These are phyloP conservation scores for Boletus rubescentipes DNA, from an alignment of 768 basidiomycete species.

Conservation along the genomic window DNA sequence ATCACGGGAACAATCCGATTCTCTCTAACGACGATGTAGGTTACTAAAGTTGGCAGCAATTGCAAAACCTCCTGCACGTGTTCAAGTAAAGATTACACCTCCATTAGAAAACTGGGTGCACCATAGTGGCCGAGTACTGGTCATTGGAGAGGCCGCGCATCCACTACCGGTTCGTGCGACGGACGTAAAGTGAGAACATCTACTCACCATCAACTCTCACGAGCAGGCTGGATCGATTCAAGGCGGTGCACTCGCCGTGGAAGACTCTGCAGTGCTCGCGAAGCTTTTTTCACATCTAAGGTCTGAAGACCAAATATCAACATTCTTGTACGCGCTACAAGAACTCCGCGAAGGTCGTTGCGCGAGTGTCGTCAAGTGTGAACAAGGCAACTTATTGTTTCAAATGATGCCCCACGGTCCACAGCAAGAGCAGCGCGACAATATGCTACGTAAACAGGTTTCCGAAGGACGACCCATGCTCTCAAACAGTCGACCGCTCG, in stretches of 20 bases:
- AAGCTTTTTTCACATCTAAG: constrained; percentile 56
- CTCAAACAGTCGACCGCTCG: constrained; percentile 17
- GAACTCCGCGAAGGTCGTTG: constrained; percentile 57
- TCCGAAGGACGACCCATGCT: constrained; percentile 48
- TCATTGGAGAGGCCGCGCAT: constrained; percentile 65
- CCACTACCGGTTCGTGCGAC: constrained; percentile 46
- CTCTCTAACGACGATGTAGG: constrained; percentile 20
- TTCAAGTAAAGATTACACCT: constrained; percentile 39
- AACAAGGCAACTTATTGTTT: constrained; percentile 45
- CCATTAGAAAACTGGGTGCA: constrained; percentile 51
- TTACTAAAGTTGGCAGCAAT: constrained; percentile 39
- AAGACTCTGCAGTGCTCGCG: constrained; percentile 62
- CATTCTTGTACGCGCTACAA: constrained; percentile 54
- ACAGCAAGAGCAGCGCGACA: constrained; percentile 46
- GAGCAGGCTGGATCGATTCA: constrained; percentile 54
- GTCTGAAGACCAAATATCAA: constrained; percentile 45
- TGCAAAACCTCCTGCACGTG: constrained; percentile 33
- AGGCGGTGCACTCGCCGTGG: constrained; percentile 50
- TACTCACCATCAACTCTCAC: background rate
- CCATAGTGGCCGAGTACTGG: constrained; percentile 43
- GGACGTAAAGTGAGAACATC: background rate
- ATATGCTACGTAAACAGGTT: constrained; percentile 36
- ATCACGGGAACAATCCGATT: background rate
- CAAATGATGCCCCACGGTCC: constrained; percentile 45
- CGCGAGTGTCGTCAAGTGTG: constrained; percentile 43